Conservation (phyloP, 192 early-diverging fungal genomes). For the Backusella tuberculispora region DNA sequence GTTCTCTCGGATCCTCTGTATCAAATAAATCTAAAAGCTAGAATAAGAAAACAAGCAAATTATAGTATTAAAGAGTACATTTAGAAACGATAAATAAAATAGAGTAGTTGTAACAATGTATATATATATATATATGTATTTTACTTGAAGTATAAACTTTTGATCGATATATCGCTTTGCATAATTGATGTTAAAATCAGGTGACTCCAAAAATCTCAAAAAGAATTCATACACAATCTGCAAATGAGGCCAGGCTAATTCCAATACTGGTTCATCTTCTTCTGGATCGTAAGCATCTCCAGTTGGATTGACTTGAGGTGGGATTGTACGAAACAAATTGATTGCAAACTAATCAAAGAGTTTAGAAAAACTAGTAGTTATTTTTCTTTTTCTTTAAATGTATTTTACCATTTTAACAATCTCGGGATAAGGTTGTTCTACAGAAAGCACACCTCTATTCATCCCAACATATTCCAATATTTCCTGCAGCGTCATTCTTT, state of each 20-base stretch:
- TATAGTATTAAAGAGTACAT: neutral
- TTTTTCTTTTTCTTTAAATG: neutral
- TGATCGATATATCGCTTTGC: constrained; percentile 98
- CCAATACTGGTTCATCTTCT: constrained; percentile 98
- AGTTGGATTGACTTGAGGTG: constrained; percentile 93
- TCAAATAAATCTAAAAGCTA: constrained; percentile 97
- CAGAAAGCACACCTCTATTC: constrained; percentile 83
- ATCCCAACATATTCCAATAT: constrained; percentile 91
- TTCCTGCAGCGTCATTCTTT: constrained; percentile 87
- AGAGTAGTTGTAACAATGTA: neutral
- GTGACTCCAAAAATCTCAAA: constrained; percentile 94
- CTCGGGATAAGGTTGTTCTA: constrained; percentile 85
- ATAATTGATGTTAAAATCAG: constrained; percentile 96
- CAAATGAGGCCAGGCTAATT: constrained; percentile 97
- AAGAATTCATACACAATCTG: constrained; percentile 99
- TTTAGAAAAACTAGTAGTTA: neutral
- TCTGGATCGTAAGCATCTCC: constrained; percentile 98
- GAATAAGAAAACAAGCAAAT: neutral
- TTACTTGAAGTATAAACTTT: constrained; percentile 87
- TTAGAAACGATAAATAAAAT: too few relatives aligned
- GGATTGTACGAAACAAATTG: constrained; percentile 96
- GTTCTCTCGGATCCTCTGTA: constrained; percentile 96
- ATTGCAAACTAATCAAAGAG: constrained; percentile 71
- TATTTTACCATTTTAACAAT: constrained; percentile 89
- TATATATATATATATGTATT: neutral